A percentile compares a stretch with the other conserved stretches of the same genome.
Conservation (phyloP, 192 early-diverging fungal species). For the Ramicandelaber brevisporus region DNA sequence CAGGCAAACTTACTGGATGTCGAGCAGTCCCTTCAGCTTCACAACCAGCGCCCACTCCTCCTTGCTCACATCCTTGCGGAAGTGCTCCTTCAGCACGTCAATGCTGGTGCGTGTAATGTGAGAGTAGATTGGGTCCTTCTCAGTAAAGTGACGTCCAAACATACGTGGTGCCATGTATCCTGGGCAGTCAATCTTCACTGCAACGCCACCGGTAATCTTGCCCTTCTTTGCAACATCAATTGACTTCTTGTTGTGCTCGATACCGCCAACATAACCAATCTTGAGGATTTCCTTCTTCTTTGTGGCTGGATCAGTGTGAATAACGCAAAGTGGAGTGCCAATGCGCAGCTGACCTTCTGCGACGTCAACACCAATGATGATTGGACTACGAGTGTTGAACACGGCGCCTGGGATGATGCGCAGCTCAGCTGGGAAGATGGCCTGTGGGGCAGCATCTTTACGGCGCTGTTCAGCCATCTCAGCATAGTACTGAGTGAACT, state of each 20-base stretch:
- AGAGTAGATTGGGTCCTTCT: conserved; percentile 50
- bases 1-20: conserved; percentile 8
- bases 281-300: conserved; percentile 37
- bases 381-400: conserved; percentile 88
- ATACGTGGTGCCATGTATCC: conserved; percentile 66
- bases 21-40: conserved; percentile 45
- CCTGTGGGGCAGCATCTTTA: conserved; percentile 61
- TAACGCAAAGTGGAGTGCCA: conserved; percentile 82
- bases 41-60: conserved; percentile 67
- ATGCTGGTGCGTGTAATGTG: conserved; percentile 73
- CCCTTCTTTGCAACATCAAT: conserved; percentile 61
- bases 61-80: conserved; percentile 73
- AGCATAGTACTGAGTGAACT: conserved; percentile 58
- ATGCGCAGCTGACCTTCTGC: conserved; percentile 63
- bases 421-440: conserved; percentile 90
- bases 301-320: conserved; percentile 43
- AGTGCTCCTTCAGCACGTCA: conserved; percentile 81
- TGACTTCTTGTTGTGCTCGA: conserved; percentile 79
- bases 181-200: conserved; percentile 74
- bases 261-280: conserved; percentile 73
- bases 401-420: conserved; percentile 67
- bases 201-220: conserved; percentile 55
- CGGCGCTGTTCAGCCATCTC: conserved; percentile 62
- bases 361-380: conserved; percentile 91
- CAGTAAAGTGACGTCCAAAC: conserved; percentile 79